Conservation (phyloP, 805 yeast genomes). For the Cyberlindnera maclurae region DNA sequence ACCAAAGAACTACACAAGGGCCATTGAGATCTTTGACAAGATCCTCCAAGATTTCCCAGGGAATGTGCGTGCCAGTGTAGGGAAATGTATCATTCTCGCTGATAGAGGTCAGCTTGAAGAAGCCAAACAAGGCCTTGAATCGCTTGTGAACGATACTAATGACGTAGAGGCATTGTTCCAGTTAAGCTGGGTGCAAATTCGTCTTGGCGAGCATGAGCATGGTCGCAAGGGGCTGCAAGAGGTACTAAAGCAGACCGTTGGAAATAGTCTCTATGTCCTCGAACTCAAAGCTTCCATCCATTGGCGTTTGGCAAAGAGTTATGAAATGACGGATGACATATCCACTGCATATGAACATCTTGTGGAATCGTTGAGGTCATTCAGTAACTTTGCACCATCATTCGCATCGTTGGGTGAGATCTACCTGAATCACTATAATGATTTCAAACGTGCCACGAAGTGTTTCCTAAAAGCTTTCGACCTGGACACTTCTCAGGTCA, state of each 20-base stretch:
- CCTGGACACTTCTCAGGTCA: conserved; percentile 65
- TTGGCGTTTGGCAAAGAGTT: conserved; percentile 73
- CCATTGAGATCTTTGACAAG: conserved; percentile 61
- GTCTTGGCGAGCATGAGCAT: conserved; percentile 37
- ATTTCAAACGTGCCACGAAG: conserved; percentile 64
- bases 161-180: conserved; percentile 59
- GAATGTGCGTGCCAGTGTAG: conserved; percentile 61
- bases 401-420: conserved; percentile 75
- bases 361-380: conserved; percentile 54
- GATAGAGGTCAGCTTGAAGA: conserved; percentile 51
- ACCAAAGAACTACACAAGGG: conserved; percentile 78
- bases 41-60: conserved; percentile 41
- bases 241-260: conserved; percentile 32
- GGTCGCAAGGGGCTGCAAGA: conserved; percentile 48
- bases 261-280: conserved; percentile 43
- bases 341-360: conserved; percentile 53
- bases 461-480: conserved; percentile 90
- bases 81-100: conserved; percentile 71
- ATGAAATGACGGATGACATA: conserved; percentile 28
- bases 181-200: conserved; percentile 71
- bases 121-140: conserved; percentile 47
- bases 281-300: conserved; percentile 52
- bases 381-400: conserved; percentile 65
- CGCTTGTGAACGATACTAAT: conserved; percentile 45
- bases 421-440: conserved; percentile 53